Evolutionary conservation across 176 grass and related monocot species (phyloP), one percentile per base, ranked within the genome.

Genomic region (Triticum timopheevii): DNA sequence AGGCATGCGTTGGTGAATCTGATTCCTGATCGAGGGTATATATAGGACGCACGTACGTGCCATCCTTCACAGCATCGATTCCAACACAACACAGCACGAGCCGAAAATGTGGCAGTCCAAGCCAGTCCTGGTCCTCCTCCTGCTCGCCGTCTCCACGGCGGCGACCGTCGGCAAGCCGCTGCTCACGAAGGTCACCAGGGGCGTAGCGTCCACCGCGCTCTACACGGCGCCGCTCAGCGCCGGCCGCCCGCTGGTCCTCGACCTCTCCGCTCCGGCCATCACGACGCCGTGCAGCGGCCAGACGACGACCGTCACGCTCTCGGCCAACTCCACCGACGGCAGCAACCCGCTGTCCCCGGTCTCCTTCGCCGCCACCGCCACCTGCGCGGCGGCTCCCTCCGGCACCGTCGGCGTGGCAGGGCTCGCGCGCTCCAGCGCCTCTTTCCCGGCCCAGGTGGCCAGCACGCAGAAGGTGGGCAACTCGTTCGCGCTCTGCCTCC

Each of bases 401-500:
- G 69, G 75, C 7, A 36, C 85, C 7, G 70, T 47, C 50, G 93
- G 95, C 23, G 87, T 98, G 30, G 95, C 88, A 0, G 93, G 91
- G 19, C 86, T 98, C 40, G 95, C 70, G 3, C 73, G 74, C 16
- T 73, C 85, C 2, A 49, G 12, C 9, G 68, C 87, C 16, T 36
- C 95, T 0, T 28, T 98, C 23, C 89, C 86, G 17, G 80, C 83
- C 13, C 91, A 90, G 81, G 81, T 92, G 5, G 74, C 89, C 0
- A 23, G 85, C 39, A 23, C 84, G 20, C 86, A 90, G 74, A 86
- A 76, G n/a, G 88, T 90, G 47, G 63, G 85, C 35, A 85, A 80
- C 58, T 81, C 72, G 39, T 95, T 98, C 65, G 86, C 73, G 15
- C 88, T 98, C 61, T 95, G 95, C 82, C 95, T 98, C 81, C 95